Evolutionary conservation across 2,329 filamentous ascomycete species (phyloP), one percentile per base, ranked within the genome.

Genomic region (Diaporthe eres): DNA sequence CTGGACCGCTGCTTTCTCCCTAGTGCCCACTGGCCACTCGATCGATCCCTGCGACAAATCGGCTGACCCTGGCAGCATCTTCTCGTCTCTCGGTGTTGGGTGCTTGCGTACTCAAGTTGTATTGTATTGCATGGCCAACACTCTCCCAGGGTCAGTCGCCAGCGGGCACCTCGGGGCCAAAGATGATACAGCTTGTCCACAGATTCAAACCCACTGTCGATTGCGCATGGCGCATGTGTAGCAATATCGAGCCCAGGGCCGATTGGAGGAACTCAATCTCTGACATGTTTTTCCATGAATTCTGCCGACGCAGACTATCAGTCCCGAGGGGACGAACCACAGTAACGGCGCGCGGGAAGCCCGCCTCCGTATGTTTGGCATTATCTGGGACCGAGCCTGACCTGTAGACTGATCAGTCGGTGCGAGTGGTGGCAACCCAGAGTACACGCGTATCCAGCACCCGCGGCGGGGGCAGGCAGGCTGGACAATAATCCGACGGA

Each of bases 271-370:
- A 70, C 31, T 70, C 17, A 28, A 70, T 42, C 49, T 55, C 49
- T 70, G 34, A 7, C 49, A 70, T 42, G 65, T 55, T 70, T 70
- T 55, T 55, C 65, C 65, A 70, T 70, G 65, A 70, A 70, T 70
- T 70, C 65, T 70, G 34, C 65, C 65, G 65, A 49, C 34, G 49
- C 49, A 70, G 34, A 55, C 49, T 19, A 70, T 70, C 65, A n/a
- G 15, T 70, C 49, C 63, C 47, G 49, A 70, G 65, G 22, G 5
- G n/a, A 70, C 34, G 49, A 70, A 42, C 65, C 65, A 55, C 49
- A 51, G 65, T 42, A 55, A 31, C 65, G 15, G 49, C 19, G n/a
- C 4, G 55, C 65, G 65, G 65, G 65, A 39, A 42, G 65, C 34
- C 37, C 65, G 65, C 65, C 49, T 70, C 65, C 65, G 65, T 55